A percentile compares a stretch with the other conserved stretches of the same genome.
Conservation (phyloP, 1,284 basidiomycete species). For the Rhodotorula sp. region DNA sequence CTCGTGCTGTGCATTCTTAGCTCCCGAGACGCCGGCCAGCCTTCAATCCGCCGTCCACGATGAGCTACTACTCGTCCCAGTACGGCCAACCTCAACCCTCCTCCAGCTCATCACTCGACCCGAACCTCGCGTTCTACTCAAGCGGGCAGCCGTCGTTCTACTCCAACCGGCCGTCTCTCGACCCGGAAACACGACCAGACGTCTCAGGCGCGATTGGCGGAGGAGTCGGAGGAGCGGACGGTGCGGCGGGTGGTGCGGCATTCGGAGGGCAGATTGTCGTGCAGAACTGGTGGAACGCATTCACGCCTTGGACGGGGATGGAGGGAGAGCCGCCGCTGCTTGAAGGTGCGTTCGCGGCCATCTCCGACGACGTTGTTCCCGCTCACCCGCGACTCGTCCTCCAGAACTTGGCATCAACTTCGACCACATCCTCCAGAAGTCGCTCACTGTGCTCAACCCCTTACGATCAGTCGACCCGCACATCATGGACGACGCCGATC, state of each 20-base stretch:
- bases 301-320: conserved; percentile 76
- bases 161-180: conserved; percentile 20
- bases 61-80: not conserved
- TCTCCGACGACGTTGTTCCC: not conserved
- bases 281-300: conserved; percentile 80
- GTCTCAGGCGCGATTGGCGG: conserved; percentile 35
- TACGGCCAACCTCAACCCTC: not conserved
- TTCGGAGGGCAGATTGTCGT: conserved; percentile 31
- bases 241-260: not conserved
- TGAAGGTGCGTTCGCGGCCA: conserved; percentile 62
- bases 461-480: conserved; percentile 80
- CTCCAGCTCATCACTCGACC: conserved; percentile 4
- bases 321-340: conserved; percentile 88
- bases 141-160: conserved; percentile 25
- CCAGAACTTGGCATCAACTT: conserved; percentile 97
- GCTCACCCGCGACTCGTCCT: too few species aligned
- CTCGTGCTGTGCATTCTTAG: not conserved
- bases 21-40: too few species aligned
- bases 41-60: not conserved
- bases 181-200: conserved; percentile 13
- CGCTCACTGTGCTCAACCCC: conserved; percentile 92
- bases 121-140: conserved; percentile 33
- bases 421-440: conserved; percentile 89
- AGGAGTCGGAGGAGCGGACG: not conserved
- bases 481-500: conserved; percentile 99